Evolutionary conservation across 1,284 basidiomycete species (phyloP).

Genomic region (Bondarzewia mesenterica): DNA sequence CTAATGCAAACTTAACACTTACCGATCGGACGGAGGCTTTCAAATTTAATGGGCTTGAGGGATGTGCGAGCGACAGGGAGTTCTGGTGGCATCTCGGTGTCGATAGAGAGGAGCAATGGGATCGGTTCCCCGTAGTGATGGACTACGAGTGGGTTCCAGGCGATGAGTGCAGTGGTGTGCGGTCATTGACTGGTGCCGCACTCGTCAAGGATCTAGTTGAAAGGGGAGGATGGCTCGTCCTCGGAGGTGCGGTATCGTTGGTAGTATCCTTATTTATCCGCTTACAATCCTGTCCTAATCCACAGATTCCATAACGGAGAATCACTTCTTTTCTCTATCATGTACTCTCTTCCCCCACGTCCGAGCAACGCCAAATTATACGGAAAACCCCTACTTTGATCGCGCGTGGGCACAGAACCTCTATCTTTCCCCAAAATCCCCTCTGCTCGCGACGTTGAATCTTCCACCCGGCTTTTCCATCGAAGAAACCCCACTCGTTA

Average conservation of each 20-base stretch:
- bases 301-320: conserved; percentile 58
- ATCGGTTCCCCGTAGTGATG: conserved; percentile 41
- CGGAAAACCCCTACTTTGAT: conserved; percentile 43
- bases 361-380: conserved; percentile 52
- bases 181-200: conserved; percentile 29
- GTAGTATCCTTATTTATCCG: background rate
- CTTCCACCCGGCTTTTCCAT: conserved; percentile 48
- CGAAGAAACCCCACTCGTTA: conserved; percentile 47
- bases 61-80: conserved; percentile 55
- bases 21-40: conserved; percentile 33
- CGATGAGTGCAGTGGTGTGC: conserved; percentile 28
- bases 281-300: background rate
- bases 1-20: conserved; percentile 21
- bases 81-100: conserved; percentile 52
- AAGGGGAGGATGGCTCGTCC: conserved; percentile 57
- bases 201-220: conserved; percentile 52
- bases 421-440: conserved; percentile 48
- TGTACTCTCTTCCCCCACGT: conserved; percentile 60
- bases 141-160: conserved; percentile 46
- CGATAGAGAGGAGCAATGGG: conserved; percentile 37
- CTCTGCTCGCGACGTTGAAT: conserved; percentile 31
- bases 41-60: conserved; percentile 43
- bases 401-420: conserved; percentile 56
- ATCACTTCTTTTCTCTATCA: conserved; percentile 64
- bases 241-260: conserved; percentile 42